Conservation (phyloP, 495 filamentous ascomycete species). For the Echria macrotheca region DNA sequence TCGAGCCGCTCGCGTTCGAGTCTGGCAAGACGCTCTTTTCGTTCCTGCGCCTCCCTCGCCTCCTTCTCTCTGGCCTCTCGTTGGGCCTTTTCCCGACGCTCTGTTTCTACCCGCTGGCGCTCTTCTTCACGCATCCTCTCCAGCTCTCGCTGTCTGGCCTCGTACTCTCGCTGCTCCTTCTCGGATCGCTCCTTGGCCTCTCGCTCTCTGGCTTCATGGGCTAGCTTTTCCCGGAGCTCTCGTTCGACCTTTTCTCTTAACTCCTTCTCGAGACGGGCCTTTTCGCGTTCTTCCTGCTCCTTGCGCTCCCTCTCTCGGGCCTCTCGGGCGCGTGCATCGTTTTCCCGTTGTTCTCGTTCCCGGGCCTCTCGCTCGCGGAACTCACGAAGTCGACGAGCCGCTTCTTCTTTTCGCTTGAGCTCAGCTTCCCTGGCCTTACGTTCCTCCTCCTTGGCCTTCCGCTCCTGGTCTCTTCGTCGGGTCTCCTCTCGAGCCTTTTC, state of each 20-base stretch:
- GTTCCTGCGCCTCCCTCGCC: constrained; percentile 36
- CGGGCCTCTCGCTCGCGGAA: constrained; percentile 60
- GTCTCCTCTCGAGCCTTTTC: constrained; percentile 70
- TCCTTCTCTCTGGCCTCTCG: constrained; percentile 12
- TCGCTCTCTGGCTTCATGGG: background rate
- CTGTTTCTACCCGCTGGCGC: constrained; percentile 2
- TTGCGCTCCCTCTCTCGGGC: constrained; percentile 32
- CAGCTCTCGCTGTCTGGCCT: background rate
- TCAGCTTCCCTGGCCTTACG: constrained; percentile 49
- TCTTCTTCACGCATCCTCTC: constrained; percentile 2
- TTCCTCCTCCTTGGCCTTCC: constrained; percentile 53
- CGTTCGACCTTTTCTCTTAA: constrained; percentile 35
- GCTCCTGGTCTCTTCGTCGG: constrained; percentile 54
- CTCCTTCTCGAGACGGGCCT: constrained; percentile 44
- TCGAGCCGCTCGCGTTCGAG: constrained; percentile 9
- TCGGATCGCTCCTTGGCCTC: constrained; percentile 3
- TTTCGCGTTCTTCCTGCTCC: constrained; percentile 34
- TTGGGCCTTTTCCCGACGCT: background rate
- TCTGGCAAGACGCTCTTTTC: constrained; percentile 21
- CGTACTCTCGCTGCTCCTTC: background rate
- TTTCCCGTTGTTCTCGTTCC: constrained; percentile 46
- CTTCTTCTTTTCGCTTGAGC: constrained; percentile 44
- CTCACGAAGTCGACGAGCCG: constrained; percentile 44
- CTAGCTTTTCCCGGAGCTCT: background rate
- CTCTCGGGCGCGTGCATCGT: constrained; percentile 38